phyloP scores from a whole-genome alignment of 768 basidiomycete species.

The Lanmaoa rubissima region DNA sequence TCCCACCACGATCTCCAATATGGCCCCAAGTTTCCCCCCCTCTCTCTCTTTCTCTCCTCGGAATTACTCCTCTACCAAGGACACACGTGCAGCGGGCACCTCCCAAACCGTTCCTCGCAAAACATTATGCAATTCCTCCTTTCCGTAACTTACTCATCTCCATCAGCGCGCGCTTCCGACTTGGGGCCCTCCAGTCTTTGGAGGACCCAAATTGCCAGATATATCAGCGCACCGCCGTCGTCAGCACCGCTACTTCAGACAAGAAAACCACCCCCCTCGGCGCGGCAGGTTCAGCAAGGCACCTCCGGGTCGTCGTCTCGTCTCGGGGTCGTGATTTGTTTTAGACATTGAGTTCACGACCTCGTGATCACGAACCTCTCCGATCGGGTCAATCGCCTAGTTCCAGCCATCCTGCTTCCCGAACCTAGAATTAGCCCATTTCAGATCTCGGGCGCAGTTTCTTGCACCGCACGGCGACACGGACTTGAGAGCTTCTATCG shows the following conservation, averaged over 20 bases:
- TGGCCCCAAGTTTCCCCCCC: too few relatives aligned
- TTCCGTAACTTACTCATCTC: neutral
- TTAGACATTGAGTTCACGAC: neutral
- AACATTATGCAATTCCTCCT: too few relatives aligned
- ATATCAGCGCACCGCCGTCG: neutral
- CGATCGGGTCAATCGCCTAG: neutral
- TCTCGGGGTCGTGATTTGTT: too few relatives aligned
- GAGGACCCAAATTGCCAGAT: neutral
- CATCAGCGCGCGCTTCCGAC: neutral
- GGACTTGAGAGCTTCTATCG: conserved; percentile 5
- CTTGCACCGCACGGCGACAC: conserved; percentile 5
- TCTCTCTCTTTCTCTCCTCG: conserved; percentile 3
- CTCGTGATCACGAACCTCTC: neutral
- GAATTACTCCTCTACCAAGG: neutral
- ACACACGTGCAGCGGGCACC: conserved; percentile 8
- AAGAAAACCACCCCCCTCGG: neutral
- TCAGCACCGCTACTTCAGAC: neutral
- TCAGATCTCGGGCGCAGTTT: conserved; percentile 1
- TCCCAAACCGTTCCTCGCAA: neutral
- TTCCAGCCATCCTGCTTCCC: neutral
- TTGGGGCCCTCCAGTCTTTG: neutral
- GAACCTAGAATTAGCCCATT: neutral
- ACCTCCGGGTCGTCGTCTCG: neutral
- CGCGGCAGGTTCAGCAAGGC: neutral
- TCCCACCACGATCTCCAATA: neutral